A percentile compares a stretch with the other conserved stretches of the same genome.
These are phyloP conservation scores for Rhododendron ferrugineum DNA, from an alignment of 148 eudicot species.

Conservation along the genomic window DNA sequence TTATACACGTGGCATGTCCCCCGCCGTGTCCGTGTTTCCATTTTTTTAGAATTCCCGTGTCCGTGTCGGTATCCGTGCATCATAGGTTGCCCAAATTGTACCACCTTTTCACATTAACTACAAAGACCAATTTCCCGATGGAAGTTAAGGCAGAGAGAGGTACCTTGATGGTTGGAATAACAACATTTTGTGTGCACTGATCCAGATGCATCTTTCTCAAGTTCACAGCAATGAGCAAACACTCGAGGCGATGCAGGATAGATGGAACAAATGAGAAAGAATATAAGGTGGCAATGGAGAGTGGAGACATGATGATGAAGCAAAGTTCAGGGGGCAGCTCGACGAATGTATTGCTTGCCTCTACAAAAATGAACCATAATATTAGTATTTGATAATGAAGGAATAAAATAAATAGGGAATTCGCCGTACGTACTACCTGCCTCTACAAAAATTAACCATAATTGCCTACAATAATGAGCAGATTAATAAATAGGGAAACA, in stretches of 20 bases:
- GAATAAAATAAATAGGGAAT: slow-evolving; percentile 30
- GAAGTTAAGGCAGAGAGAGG: slow-evolving; percentile 2
- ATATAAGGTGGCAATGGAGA: slow-evolving; percentile 50
- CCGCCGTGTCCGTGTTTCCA: too few relatives aligned
- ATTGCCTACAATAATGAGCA: background rate
- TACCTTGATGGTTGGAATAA: slow-evolving; percentile 59
- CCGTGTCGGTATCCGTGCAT: too few relatives aligned
- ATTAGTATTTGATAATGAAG: background rate
- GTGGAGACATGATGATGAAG: slow-evolving; percentile 61
- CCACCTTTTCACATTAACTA: background rate
- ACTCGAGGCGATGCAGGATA: slow-evolving; percentile 77
- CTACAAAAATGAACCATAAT: slow-evolving; percentile 24
- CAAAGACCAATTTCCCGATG: background rate
- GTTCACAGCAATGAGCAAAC: slow-evolving; percentile 56
- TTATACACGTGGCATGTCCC: too few relatives aligned
- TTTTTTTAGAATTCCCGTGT: too few relatives aligned
- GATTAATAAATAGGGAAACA: background rate
- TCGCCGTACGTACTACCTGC: slow-evolving; percentile 33
- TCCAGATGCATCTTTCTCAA: slow-evolving; percentile 43
- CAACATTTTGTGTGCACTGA: slow-evolving; percentile 37
- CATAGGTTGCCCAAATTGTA: background rate
- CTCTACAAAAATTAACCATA: slow-evolving; percentile 25
- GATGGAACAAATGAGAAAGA: slow-evolving; percentile 71
- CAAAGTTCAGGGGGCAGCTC: slow-evolving; percentile 89
- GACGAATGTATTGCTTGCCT: slow-evolving; percentile 28